Conservation (phyloP, 345 rosid genomes). For the Syzygium aromaticum region DNA sequence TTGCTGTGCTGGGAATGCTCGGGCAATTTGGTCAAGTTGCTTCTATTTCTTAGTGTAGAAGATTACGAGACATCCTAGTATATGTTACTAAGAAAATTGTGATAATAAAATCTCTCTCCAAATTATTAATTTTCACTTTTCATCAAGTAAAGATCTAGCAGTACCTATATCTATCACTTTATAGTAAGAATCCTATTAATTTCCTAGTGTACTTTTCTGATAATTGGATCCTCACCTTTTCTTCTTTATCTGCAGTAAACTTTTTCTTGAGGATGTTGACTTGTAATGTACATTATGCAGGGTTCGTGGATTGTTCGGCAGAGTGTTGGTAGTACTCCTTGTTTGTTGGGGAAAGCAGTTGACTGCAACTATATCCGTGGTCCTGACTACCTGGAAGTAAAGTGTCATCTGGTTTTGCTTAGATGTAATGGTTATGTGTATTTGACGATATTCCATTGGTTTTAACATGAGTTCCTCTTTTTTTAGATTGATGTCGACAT, state of each 20-base stretch:
- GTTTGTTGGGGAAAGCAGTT: constrained; percentile 92
- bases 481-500: constrained; percentile 88
- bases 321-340: constrained; percentile 98
- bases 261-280: neutral
- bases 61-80: neutral
- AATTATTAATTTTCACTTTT: neutral
- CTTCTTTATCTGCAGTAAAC: neutral
- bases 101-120: neutral
- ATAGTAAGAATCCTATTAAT: neutral
- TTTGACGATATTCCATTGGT: neutral
- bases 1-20: neutral
- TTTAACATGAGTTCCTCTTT: constrained; percentile 2
- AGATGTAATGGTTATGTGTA: neutral
- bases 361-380: constrained; percentile 93
- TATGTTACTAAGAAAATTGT: neutral
- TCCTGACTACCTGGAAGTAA: constrained; percentile 78
- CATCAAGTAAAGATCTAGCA: neutral
- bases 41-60: neutral
- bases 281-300: constrained; percentile 26
- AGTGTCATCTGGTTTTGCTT: neutral
- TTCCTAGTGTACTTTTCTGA: neutral
- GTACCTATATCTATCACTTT: neutral
- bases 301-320: constrained; percentile 99
- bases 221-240: neutral
- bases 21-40: neutral